Evolutionary conservation across 2,329 filamentous ascomycete species (phyloP), one percentile per base, ranked within the genome.

Genomic region (Verticillium alfalfae): DNA sequence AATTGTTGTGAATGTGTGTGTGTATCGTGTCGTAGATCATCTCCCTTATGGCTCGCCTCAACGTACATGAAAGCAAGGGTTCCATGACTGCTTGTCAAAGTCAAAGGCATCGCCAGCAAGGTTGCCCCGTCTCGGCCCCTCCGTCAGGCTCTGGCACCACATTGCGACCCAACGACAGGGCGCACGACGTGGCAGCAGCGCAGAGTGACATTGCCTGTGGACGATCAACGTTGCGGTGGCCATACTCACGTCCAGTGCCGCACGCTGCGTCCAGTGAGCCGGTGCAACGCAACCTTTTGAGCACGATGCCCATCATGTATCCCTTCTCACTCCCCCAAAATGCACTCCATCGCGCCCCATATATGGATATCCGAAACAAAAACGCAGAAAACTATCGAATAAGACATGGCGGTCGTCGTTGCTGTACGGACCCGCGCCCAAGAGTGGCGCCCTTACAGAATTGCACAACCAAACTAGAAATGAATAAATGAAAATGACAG

Each of bases 11-110:
- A 58, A 57, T 56, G 41, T 38, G 56, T 34, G 52, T 65, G 59
- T 66, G 64, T 66, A 65, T 66, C 64, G 61, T 66, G 38, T 65
- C 57, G 60, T 61, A 57, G 58, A 63, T 49, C 58, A 56, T 63
- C 56, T 63, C 59, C 39, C 18, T 26, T 9, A n/a, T 18, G 22
- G 45, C 59, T 63, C 60, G 58, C 60, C 6, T 58, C 18, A 34
- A 22, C 56, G 54, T 34, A 2, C 31, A 5, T 2, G 41, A 41
- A 36, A 38, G 45, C 26, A 26, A 12, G 16, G 37, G 5, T 18
- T 22, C 34, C 55, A 57, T 34, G 3, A 54, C 34, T n/a, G 34
- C 58, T 62, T 36, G 56, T 36, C 8, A 54, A 36, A 38, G 59
- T 39, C 31, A 38, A 58, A 6, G 12, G 10, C n/a, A 18, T 52